Evolutionary conservation across 140 eudicot species (phyloP), one percentile per base, ranked within the genome.

Genomic region (Erigeron philadelphicus): DNA sequence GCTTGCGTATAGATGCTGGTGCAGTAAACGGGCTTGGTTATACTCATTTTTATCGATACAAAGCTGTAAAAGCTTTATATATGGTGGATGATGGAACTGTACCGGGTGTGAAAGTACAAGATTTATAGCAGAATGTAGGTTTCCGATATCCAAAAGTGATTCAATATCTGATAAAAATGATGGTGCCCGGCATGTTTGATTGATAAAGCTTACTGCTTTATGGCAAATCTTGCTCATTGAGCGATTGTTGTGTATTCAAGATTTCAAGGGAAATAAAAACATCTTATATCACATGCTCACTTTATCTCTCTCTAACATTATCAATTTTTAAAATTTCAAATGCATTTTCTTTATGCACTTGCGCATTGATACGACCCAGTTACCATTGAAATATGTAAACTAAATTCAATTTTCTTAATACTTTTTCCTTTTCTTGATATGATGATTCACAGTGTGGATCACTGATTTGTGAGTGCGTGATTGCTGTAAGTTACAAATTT

Each of bases 31-130:
- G 45, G 86, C 87, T 7, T 70, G 75, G 23, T 64, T 72, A 18
- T 67, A 72, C 2, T 86, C 80, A 61, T 74, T 79, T 59, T 48
- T 42, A 7, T 85, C 84, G 35, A 81, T 78, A 77, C 95, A 88
- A 21, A 76, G 76, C 60, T 85, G 81, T 15, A 88, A 38, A 50
- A 82, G 43, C 2, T 76, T 81, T 11, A 74, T 67, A 47, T 85
- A 84, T 25, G 75, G 41, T 69, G 83, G 77, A 50, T 79, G 76
- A 9, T 85, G 83, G n/a, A 63, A 61, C 7, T 73, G 81, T 69
- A 82, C 21, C 45, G 90, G 78, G 70, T 63, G 45, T 6, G 79
- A 58, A 15, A 75, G 76, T 25, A 73, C 21, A 49, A 72, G 81
- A 49, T 72, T 78, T 12, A 76, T 11, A 44, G 84, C 88, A 25